Base-by-base conservation (phyloP, 371 early-diverging fungal species). In the Synchytrium microbalum region DNA sequence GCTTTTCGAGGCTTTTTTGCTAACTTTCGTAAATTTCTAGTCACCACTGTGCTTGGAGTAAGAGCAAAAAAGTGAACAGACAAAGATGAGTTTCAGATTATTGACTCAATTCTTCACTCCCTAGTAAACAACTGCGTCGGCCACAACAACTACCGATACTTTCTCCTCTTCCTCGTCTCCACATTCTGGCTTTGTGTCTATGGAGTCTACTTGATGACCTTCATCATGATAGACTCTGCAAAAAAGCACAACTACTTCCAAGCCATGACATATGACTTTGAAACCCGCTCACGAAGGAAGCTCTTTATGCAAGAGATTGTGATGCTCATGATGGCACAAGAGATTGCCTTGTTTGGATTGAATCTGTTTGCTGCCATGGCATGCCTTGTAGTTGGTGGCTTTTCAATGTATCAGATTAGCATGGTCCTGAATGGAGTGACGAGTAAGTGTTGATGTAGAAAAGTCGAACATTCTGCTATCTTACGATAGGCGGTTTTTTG, bases 121-220 rank as follows among this genome's bases (percentile, higher is more conserved):
- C 0, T 51, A 75, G 75, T 76, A 61, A 80, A 77, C 68, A 72
- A 90, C 86, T 90, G 91, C 68, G 90, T 92, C 54, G 92, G 92
- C 0, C 88, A 89, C 74, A 78, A 73, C 60, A 92, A 92, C 71
- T 88, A 90, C 71, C 84, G 89, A 14, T 89, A 81, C 69, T 92
- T 92, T 74, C 69, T 90, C 30, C 75, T 88, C 58, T 92, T 92
- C 67, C 80, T 92, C 80, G 33, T 64, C n/a, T 59, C 70, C 0
- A 73, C 74, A 2, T 30, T 32, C 30, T 33, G 54, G 13, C 53
- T 75, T 33, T 58, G 66, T 19, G 55, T 62, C 60, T 76, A 76
- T 60, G 76, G 72, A 38, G 33, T 67, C 1, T 79, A 75, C 59
- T 57, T 74, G 28, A 28, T 59, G 2, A 59, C 54, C 51, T 59